Evolutionary conservation across 768 basidiomycete species (phyloP).

Genomic region (Dentipellis sp.): DNA sequence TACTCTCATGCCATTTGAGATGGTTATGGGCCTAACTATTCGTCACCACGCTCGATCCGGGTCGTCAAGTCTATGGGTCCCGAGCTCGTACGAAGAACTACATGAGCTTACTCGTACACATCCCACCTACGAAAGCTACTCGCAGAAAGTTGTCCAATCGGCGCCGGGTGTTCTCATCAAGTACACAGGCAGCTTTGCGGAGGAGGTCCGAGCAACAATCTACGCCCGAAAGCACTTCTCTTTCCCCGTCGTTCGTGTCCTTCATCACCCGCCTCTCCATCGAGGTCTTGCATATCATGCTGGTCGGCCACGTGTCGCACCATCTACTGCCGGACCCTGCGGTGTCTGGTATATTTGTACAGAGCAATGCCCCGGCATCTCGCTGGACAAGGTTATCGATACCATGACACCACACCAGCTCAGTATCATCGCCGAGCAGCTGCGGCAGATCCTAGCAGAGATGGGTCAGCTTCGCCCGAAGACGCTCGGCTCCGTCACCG

Average conservation of each 20-base stretch:
- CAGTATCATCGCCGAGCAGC: constrained; percentile 9
- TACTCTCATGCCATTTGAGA: too few relatives aligned
- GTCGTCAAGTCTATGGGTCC: too few relatives aligned
- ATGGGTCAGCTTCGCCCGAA: background rate
- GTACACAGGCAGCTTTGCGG: background rate
- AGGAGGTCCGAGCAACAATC: background rate
- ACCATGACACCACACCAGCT: constrained; percentile 16
- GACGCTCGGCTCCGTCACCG: background rate
- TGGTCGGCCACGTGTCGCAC: too few relatives aligned
- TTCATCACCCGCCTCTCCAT: background rate
- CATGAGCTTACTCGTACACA: background rate
- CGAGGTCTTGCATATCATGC: too few relatives aligned
- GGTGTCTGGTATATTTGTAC: constrained; percentile 21
- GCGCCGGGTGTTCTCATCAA: background rate
- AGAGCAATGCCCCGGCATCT: constrained; percentile 19
- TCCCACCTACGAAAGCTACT: background rate
- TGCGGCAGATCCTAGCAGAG: background rate
- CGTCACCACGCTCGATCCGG: too few relatives aligned
- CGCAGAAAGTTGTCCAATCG: background rate
- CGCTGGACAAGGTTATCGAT: constrained; percentile 19
- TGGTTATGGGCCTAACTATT: too few relatives aligned
- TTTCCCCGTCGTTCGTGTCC: background rate
- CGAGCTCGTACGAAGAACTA: background rate
- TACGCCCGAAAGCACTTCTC: background rate
- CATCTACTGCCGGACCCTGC: too few relatives aligned